Conservation (phyloP, 2,329 filamentous ascomycete genomes). For the Coniochaeta sp. region DNA sequence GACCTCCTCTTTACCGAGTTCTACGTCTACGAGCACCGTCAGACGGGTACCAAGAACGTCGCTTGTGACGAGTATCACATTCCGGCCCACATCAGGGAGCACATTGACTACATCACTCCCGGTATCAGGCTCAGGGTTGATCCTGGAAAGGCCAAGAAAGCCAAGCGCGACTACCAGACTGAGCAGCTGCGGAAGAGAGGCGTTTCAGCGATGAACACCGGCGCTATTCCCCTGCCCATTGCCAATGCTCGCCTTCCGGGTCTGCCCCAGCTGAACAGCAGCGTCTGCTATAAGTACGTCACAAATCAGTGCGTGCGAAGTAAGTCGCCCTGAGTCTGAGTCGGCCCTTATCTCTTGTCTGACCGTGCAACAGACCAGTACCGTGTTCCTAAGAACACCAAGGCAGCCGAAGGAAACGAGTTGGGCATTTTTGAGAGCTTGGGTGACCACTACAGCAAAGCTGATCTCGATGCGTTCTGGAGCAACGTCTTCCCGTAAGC, state of each 20-base stretch:
- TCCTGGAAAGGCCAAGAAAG: constrained; percentile 4
- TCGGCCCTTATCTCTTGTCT: background rate
- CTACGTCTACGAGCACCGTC: constrained; percentile 29
- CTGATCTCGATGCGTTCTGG: constrained; percentile 13
- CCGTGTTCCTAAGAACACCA: constrained; percentile 8
- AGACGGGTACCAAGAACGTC: constrained; percentile 25
- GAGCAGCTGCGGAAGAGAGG: constrained; percentile 6
- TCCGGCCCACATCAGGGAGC: constrained; percentile 32
- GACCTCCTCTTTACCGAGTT: constrained; percentile 29
- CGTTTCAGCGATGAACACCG: constrained; percentile 6
- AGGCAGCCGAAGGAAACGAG: constrained; percentile 9
- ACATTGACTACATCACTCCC: constrained; percentile 47
- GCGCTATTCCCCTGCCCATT: constrained; percentile 1
- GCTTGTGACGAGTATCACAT: constrained; percentile 37
- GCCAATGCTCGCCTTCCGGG: background rate
- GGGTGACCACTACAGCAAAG: constrained; percentile 15
- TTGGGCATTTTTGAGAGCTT: constrained; percentile 15
- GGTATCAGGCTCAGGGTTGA: constrained; percentile 35
- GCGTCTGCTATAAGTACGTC: constrained; percentile 8
- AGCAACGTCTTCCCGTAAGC: constrained; percentile 4
- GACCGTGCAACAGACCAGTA: constrained; percentile 9
- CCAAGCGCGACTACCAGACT: constrained; percentile 5
- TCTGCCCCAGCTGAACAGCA: constrained; percentile 5
- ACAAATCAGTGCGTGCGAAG: constrained; percentile 10
- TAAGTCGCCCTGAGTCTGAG: background rate